Percentiles rank a stretch among this genome's conserved stretches.
Conservation (phyloP, 129 eudicot genomes). For the Artemisia argyi region DNA sequence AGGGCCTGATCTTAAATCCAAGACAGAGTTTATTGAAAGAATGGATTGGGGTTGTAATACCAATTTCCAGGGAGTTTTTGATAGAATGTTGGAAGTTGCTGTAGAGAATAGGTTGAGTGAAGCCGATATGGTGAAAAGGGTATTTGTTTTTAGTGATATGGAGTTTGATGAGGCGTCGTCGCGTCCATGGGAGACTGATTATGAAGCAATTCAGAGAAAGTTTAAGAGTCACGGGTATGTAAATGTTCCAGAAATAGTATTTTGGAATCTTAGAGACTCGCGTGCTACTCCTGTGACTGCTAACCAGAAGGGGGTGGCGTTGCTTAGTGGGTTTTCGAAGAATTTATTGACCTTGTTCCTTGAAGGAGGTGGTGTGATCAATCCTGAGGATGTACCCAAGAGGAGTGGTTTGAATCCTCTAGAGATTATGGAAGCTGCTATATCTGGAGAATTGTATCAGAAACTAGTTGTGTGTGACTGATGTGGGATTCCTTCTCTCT, state of each 20-base stretch:
- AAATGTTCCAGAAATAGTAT: constrained; percentile 53
- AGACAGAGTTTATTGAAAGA: neutral
- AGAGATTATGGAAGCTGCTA: too few species aligned
- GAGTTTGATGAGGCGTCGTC: constrained; percentile 41
- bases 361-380: constrained; percentile 29
- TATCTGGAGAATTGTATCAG: too few species aligned
- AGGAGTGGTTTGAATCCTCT: neutral
- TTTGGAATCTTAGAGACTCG: constrained; percentile 57
- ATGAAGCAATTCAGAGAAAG: constrained; percentile 41
- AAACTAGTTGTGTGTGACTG: constrained; percentile 30
- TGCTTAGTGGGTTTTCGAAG: constrained; percentile 51
- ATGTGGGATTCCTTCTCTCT: neutral
- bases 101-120: constrained; percentile 27
- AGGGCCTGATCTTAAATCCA: neutral
- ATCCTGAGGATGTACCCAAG: constrained; percentile 18
- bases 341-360: constrained; percentile 45
- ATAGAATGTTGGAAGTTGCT: constrained; percentile 37
- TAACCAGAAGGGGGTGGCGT: constrained; percentile 33
- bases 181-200: constrained; percentile 52
- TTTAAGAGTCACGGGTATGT: constrained; percentile 35
- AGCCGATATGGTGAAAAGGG: constrained; percentile 46
- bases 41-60: neutral
- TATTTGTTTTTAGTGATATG: constrained; percentile 25
- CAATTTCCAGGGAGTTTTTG: constrained; percentile 40
- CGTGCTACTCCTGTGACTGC: constrained; percentile 35